Percentiles rank a stretch among this genome's conserved stretches.
These are phyloP conservation scores for Sonneratia caseolaris DNA, from an alignment of 345 rosid genomes.

Conservation along the genomic window DNA sequence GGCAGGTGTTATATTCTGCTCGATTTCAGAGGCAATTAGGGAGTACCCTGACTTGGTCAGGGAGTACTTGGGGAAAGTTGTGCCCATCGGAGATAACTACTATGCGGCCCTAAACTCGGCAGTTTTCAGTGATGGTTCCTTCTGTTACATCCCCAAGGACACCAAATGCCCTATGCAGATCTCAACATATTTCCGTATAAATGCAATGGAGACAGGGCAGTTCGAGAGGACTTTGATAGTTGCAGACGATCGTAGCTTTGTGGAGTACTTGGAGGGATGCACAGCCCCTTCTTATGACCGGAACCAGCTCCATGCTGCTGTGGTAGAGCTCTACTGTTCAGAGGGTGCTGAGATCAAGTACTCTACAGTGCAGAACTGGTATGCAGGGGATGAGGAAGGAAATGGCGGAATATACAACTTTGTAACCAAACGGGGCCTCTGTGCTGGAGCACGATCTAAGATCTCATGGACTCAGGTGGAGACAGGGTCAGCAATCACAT, in stretches of 20 bases:
- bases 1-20: constrained; percentile 82
- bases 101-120: constrained; percentile 80
- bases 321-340: constrained; percentile 80
- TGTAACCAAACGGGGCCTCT: constrained; percentile 88
- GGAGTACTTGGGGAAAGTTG: constrained; percentile 82
- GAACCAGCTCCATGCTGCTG: constrained; percentile 95
- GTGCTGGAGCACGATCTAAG: constrained; percentile 69
- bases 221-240: constrained; percentile 96
- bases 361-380: constrained; percentile 95
- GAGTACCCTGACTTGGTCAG: constrained; percentile 68
- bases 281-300: constrained; percentile 86
- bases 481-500: constrained; percentile 92
- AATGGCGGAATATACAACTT: constrained; percentile 88
- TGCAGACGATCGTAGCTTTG: constrained; percentile 81
- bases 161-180: constrained; percentile 86
- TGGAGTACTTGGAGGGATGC: constrained; percentile 94
- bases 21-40: constrained; percentile 76
- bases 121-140: constrained; percentile 89
- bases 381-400: constrained; percentile 84
- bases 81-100: constrained; percentile 79
- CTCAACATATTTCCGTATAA: constrained; percentile 83
- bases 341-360: constrained; percentile 80
- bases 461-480: constrained; percentile 99
- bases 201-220: constrained; percentile 87
- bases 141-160: constrained; percentile 71